Evolutionary conservation across 441 rosid species (phyloP), one percentile per base, ranked within the genome.

Genomic region (Syzygium syzygioides): DNA sequence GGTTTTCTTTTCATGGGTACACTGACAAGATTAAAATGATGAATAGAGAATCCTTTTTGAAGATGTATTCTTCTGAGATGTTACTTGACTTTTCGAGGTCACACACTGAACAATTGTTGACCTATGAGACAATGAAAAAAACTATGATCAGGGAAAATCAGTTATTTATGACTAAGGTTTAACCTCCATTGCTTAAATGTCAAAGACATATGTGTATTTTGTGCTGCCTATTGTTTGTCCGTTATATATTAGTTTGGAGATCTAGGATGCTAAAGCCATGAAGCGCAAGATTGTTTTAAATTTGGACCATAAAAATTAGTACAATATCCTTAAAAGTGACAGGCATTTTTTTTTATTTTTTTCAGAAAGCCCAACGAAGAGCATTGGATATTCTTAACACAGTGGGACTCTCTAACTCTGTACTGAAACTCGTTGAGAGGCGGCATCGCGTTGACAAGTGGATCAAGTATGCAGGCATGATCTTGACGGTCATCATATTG

Each of bases 381-480:
- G 99, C 99, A 88, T 88, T 96, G 93, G 98, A 96, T 92, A 94
- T 97, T 85, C 96, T 98, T 20, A 98, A 96, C 92, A 98, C 99
- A 1, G 99, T 97, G 87, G 99, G 99, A 80, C 98, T 96, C 79
- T 97, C 99, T 64, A 98, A 93, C 89, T 96, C 99, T 3, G 98
- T 96, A 23, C 87, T 98, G 94, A 96, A 98, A 93, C 97, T 98
- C 53, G 94, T 98, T 37, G 99, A 97, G 94, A 95, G 98, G 95
- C 94, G 99, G 87, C 97, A 94, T 91, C 99, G 96, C 68, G 94
- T 96, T 15, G 99, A 98, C 89, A 94, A 89, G 5, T 96, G 96
- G 98, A 96, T 98, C 94, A 98, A 98, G 90, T 98, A 96, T n/a
- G 89, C 92, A 2, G 99, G 99, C 87, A 98, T 97, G 99, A 87